Evolutionary conservation across 2,329 filamentous ascomycete species (phyloP), one percentile per base, ranked within the genome.

Genomic region (Fusarium humuli): DNA sequence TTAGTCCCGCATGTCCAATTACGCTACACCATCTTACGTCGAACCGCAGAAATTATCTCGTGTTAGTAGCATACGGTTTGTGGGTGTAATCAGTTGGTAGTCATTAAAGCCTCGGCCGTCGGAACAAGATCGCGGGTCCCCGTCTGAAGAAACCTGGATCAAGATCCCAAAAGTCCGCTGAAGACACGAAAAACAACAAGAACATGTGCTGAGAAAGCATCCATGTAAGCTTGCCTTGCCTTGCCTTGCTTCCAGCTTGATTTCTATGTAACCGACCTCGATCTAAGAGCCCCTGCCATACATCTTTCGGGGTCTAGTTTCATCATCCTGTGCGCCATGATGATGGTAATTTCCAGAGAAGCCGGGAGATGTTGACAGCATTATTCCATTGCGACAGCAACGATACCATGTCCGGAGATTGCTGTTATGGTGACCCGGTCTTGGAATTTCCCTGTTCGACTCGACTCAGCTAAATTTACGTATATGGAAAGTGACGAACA

Each of bases 381-480:
- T 73, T 45, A 55, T 67, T 65, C 60, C 34, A 74, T 59, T 66
- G 52, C 71, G 63, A 75, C 57, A 61, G 58, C 71, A 70, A 73
- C 69, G 62, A 74, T 65, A 57, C 62, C 69, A 69, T 57, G 37
- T 46, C 57, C 72, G 73, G 73, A 75, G 65, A 75, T 75, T 75
- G 62, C 72, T 63, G 58, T 48, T 57, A 70, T 65, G 47, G 49
- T 42, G 59, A 58, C 61, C 47, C 37, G 56, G 66, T 58, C 40
- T 70, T 61, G 57, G 34, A 61, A 61, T 34, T 29, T 54, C 57
- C 61, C 54, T 61, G 62, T 29, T 63, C 55, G 27, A 58, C 63
- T 61, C 50, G 59, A 41, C 27, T 53, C 57, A 71, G 70, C 57
- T 64, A 66, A 63, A 69, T 71, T 67, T 67, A 61, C 34, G n/a